phyloP scores from a whole-genome alignment of 176 grass and related monocot genomes.

The Oryza officinalis region DNA sequence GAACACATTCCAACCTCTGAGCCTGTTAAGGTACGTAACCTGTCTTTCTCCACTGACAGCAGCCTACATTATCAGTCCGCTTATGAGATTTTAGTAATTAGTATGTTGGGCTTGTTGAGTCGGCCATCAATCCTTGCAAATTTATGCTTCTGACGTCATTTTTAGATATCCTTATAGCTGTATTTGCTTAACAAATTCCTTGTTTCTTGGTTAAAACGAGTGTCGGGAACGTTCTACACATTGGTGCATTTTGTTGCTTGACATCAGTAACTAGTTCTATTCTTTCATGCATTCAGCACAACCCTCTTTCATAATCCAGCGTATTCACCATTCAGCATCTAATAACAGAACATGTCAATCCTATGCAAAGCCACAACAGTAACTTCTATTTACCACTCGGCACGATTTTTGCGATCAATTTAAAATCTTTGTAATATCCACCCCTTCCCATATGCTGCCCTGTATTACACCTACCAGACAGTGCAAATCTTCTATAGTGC shows the following conservation, averaged over 20 bases:
- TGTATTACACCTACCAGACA: conserved; percentile 6
- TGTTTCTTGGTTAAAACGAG: not conserved
- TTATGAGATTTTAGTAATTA: no score
- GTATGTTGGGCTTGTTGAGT: not conserved
- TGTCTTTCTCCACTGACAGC: not conserved
- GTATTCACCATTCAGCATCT: not conserved
- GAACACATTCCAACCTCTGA: not conserved
- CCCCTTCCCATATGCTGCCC: conserved; percentile 10
- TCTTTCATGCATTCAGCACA: not conserved
- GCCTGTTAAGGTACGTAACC: not conserved
- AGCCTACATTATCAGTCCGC: no score
- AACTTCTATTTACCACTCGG: conserved; percentile 45
- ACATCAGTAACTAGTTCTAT: no score
- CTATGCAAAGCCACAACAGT: not conserved
- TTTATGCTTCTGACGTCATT: not conserved
- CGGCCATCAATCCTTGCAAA: not conserved
- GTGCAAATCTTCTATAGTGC: conserved; percentile 13
- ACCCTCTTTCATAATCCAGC: not conserved
- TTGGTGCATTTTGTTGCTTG: not conserved
- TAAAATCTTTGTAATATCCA: conserved; percentile 23
- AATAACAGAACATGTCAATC: not conserved
- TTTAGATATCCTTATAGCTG: not conserved
- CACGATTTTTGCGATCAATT: conserved; percentile 17
- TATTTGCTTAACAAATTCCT: no score
- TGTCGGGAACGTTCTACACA: not conserved